Evolutionary conservation across 2,329 filamentous ascomycete species (phyloP).

Genomic region (Thelonectria blattea): DNA sequence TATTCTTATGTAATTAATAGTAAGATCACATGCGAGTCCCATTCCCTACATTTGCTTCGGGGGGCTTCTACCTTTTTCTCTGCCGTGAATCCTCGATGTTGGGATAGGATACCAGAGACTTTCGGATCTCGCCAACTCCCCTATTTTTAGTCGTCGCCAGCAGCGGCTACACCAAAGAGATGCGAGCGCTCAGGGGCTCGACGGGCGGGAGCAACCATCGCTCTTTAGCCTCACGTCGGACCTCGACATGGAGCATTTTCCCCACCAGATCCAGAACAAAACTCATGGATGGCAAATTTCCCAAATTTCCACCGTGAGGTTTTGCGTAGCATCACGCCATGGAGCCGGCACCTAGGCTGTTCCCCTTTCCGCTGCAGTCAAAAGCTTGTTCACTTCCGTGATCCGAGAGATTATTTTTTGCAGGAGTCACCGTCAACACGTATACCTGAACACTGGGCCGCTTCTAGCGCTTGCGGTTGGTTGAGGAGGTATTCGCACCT

Average conservation of each 20-base stretch:
- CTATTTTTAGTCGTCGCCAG: neutral
- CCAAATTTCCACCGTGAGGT: neutral
- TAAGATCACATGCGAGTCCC: too few species aligned
- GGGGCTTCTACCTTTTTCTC: too few species aligned
- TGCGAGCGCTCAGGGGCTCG: slow-evolving; percentile 30
- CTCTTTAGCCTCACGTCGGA: slow-evolving; percentile 19
- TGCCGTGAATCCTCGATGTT: too few species aligned
- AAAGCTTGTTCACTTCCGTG: neutral
- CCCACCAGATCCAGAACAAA: slow-evolving; percentile 8
- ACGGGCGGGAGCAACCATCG: slow-evolving; percentile 1
- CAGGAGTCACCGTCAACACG: neutral
- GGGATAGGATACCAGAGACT: too few species aligned
- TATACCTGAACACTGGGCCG: neutral
- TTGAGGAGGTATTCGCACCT: neutral
- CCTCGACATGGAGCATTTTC: neutral
- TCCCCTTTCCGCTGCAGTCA: neutral
- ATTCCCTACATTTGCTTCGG: too few species aligned
- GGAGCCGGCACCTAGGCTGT: neutral
- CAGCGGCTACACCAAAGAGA: neutral
- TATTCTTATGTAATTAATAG: neutral
- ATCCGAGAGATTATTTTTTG: neutral
- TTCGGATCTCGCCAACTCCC: too few species aligned
- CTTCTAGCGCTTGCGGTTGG: neutral
- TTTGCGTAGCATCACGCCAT: slow-evolving; percentile 1
- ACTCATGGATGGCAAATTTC: neutral